Conservation (phyloP, 2,329 filamentous ascomycete species). For the Talaromyces sp. region DNA sequence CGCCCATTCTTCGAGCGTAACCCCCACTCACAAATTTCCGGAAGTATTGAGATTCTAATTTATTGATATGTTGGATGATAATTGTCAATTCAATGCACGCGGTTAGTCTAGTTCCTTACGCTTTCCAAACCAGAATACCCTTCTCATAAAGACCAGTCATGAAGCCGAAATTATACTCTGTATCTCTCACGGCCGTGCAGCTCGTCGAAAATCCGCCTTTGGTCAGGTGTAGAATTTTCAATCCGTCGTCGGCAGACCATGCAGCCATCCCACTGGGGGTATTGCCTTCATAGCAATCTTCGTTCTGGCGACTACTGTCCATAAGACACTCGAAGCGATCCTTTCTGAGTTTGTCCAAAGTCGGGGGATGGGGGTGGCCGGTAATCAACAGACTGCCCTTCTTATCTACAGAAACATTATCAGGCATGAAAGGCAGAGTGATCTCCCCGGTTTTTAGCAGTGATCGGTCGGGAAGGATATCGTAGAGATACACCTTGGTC, state of each 20-base stretch:
- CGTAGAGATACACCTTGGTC: neutral
- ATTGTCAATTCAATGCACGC: neutral
- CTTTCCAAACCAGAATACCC: conserved; percentile 15
- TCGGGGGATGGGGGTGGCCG: conserved; percentile 14
- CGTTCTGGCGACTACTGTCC: neutral
- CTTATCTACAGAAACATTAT: conserved; percentile 14
- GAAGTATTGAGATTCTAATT: neutral
- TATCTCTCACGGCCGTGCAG: conserved; percentile 14
- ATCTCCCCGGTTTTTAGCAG: neutral
- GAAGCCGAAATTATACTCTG: conserved; percentile 11
- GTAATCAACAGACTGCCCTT: conserved; percentile 13
- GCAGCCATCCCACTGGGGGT: neutral
- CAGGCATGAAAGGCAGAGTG: conserved; percentile 12
- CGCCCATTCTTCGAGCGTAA: neutral
- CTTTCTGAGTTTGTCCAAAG: conserved; percentile 5
- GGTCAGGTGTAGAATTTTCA: neutral
- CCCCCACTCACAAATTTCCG: neutral
- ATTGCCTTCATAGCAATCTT: neutral
- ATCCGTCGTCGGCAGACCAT: neutral
- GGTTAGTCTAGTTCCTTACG: neutral
- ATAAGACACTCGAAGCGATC: conserved; percentile 5
- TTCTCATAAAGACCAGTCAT: conserved; percentile 15
- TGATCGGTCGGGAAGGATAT: conserved; percentile 3
- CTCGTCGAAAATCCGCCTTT: conserved; percentile 7
- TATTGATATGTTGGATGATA: neutral